These are phyloP conservation scores for Trichophyton rubrum DNA, from an alignment of 2,329 filamentous ascomycete genomes.

Conservation along the genomic window DNA sequence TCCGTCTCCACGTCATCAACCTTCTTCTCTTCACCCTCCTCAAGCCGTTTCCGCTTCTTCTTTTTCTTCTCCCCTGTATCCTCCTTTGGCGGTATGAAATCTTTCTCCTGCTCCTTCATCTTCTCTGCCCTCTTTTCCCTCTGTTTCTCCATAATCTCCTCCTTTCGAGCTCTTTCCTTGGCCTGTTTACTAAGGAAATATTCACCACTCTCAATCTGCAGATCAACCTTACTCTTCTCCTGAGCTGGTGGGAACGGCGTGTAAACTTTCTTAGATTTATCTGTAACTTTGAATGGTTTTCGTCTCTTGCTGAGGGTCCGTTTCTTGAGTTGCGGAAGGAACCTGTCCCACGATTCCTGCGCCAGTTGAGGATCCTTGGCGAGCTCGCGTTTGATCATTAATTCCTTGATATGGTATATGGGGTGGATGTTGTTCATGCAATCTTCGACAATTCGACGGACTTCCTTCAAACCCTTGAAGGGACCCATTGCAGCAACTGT, in stretches of 20 bases:
- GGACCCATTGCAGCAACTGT: slow-evolving; percentile 86
- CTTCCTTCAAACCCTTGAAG: slow-evolving; percentile 86
- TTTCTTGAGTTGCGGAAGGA: slow-evolving; percentile 95
- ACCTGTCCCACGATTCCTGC: slow-evolving; percentile 87
- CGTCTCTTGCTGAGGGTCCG: slow-evolving; percentile 73
- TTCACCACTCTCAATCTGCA: slow-evolving; percentile 95
- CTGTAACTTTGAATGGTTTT: slow-evolving; percentile 70
- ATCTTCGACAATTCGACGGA: slow-evolving; percentile 78
- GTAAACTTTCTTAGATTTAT: slow-evolving; percentile 89
- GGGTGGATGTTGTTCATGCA: slow-evolving; percentile 92
- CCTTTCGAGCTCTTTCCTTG: slow-evolving; percentile 69
- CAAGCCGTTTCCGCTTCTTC: slow-evolving; percentile 21
- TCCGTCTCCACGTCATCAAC: slow-evolving; percentile 29
- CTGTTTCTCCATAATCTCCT: slow-evolving; percentile 73
- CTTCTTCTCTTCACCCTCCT: slow-evolving; percentile 5
- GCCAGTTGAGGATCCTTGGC: slow-evolving; percentile 78
- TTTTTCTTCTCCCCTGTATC: slow-evolving; percentile 42
- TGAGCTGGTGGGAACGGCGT: slow-evolving; percentile 94
- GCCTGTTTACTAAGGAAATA: slow-evolving; percentile 91
- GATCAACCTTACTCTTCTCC: slow-evolving; percentile 97
- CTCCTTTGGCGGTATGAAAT: slow-evolving; percentile 80
- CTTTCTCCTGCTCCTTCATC: slow-evolving; percentile 68
- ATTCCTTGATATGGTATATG: slow-evolving; percentile 86
- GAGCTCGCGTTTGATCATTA: slow-evolving; percentile 88
- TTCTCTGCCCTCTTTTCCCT: slow-evolving; percentile 79